A percentile compares a stretch with the other conserved stretches of the same genome.
phyloP scores from a whole-genome alignment of 192 early-diverging fungal genomes.

The Entomortierella lignicola region DNA sequence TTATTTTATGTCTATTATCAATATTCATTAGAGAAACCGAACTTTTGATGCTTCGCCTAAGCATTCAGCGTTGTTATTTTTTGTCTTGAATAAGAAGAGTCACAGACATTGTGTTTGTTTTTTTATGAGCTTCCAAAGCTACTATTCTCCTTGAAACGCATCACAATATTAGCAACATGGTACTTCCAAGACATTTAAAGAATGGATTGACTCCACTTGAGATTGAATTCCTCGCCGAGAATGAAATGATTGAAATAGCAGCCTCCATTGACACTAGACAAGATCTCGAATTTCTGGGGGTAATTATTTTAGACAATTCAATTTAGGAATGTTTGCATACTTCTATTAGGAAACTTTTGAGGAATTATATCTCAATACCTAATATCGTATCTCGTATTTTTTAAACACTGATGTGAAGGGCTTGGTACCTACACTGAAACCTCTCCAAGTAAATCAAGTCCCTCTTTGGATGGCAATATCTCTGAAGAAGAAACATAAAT shows the following conservation, averaged over 20 bases:
- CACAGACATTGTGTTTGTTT: neutral
- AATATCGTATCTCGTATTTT: no score
- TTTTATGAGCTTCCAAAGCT: slow-evolving; percentile 4
- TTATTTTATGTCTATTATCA: neutral
- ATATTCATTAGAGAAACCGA: no score
- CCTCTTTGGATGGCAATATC: slow-evolving; percentile 91
- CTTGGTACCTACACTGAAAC: slow-evolving; percentile 81
- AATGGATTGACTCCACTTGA: slow-evolving; percentile 78
- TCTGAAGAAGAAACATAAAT: slow-evolving; percentile 85
- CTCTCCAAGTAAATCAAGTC: slow-evolving; percentile 78
- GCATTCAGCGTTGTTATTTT: no score
- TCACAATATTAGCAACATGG: slow-evolving; percentile 37
- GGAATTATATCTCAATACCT: no score
- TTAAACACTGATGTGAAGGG: slow-evolving; percentile 70
- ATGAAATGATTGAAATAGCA: slow-evolving; percentile 79
- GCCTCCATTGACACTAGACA: slow-evolving; percentile 75
- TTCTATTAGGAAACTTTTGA: no score
- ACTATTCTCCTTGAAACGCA: neutral
- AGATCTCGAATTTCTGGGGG: slow-evolving; percentile 74
- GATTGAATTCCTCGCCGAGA: slow-evolving; percentile 89
- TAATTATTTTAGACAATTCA: neutral
- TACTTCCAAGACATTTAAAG: slow-evolving; percentile 56
- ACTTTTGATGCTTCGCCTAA: neutral
- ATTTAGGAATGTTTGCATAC: no score
- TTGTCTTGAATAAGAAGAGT: neutral